phyloP scores from a whole-genome alignment of 2,329 filamentous ascomycete species.

The Salinomyces thailandicus region DNA sequence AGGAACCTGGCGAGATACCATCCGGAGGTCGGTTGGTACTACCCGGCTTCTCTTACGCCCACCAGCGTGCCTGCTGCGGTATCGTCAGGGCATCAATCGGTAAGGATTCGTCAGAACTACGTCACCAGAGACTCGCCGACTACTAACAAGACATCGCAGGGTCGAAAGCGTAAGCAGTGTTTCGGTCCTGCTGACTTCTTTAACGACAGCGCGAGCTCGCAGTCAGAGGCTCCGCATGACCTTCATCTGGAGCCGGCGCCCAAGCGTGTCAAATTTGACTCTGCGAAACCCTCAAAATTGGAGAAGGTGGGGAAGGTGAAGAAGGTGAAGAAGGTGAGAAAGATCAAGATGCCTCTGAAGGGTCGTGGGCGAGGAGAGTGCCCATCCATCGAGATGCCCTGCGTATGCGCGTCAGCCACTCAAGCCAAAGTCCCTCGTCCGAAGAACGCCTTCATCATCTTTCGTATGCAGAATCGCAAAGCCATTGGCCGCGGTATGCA shows the following conservation, averaged over 20 bases:
- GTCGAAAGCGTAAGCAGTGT: slow-evolving; percentile 1
- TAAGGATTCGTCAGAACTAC: not conserved
- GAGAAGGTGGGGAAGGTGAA: too few relatives aligned
- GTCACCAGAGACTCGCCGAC: not conserved
- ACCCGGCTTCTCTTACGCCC: not conserved
- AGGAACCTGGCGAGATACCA: not conserved
- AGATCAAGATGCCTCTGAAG: not conserved
- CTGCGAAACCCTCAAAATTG: not conserved
- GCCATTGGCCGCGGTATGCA: slow-evolving; percentile 1
- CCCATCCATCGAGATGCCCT: slow-evolving; percentile 1
- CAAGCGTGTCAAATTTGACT: slow-evolving; percentile 2
- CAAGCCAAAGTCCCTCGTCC: slow-evolving; percentile 3
- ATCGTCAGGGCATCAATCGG: not conserved
- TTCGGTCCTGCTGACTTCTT: slow-evolving; percentile 1
- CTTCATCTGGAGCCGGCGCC: not conserved
- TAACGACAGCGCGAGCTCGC: not conserved
- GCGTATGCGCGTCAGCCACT: slow-evolving; percentile 1
- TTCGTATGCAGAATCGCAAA: slow-evolving; percentile 3
- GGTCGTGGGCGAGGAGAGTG: not conserved
- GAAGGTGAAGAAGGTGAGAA: not conserved
- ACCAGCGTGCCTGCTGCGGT: not conserved
- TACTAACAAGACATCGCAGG: not conserved
- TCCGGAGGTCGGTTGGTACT: slow-evolving; percentile 3
- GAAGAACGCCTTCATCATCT: slow-evolving; percentile 11
- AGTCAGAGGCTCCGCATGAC: not conserved